These are phyloP conservation scores for Andrographis paniculata DNA, from an alignment of 305 asterid species.

Conservation along the genomic window DNA sequence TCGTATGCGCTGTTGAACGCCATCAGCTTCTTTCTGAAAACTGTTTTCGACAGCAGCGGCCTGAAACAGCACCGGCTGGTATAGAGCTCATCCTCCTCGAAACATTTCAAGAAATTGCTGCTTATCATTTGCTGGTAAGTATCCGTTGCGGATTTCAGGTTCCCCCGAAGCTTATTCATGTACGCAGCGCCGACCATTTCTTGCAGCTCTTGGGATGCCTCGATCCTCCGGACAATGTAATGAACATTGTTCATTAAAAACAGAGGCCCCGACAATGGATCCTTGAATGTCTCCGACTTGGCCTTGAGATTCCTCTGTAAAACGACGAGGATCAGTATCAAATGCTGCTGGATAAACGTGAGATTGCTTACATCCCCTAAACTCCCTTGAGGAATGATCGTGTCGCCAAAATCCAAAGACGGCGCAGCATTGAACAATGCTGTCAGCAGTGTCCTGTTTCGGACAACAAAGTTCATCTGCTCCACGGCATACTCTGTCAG, in stretches of 20 bases:
- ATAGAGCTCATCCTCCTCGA: conserved; percentile 29
- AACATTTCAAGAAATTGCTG: conserved; percentile 30
- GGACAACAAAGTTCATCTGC: conserved; percentile 22
- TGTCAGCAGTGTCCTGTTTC: conserved; percentile 20
- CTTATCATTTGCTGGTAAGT: conserved; percentile 25
- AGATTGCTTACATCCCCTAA: conserved; percentile 13
- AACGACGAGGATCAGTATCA: conserved; percentile 35
- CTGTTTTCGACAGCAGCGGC: conserved; percentile 22
- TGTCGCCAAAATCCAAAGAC: conserved; percentile 16
- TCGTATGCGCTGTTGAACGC: conserved; percentile 32
- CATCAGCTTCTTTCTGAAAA: conserved; percentile 27
- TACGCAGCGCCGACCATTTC: conserved; percentile 35
- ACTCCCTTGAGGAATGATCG: conserved; percentile 15
- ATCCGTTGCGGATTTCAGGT: conserved; percentile 15
- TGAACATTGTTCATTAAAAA: conserved; percentile 41
- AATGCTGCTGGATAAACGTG: conserved; percentile 13
- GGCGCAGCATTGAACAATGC: conserved; percentile 30
- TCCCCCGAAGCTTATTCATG: conserved; percentile 16
- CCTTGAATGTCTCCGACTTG: conserved; percentile 25
- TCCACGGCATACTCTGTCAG: conserved; percentile 27
- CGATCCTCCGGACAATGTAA: conserved; percentile 24
- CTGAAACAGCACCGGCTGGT: not conserved
- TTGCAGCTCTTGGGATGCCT: conserved; percentile 25
- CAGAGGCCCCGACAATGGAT: not conserved
- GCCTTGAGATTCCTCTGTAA: conserved; percentile 26